phyloP scores from a whole-genome alignment of 257 asterid species.

The Capsicum pubescens region DNA sequence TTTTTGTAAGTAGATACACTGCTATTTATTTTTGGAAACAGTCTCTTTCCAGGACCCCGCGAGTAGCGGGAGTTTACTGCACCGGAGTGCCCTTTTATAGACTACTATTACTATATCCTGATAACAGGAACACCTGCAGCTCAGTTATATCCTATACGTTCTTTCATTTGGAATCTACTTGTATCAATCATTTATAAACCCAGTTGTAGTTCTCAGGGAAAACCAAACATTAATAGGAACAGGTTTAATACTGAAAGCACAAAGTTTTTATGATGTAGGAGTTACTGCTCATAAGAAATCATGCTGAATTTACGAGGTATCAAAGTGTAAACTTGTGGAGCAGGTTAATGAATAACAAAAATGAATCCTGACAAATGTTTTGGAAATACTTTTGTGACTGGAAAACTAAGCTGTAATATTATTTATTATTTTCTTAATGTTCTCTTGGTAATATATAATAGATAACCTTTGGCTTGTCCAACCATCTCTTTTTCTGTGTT shows the following conservation, averaged over 20 bases:
- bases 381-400: slow-evolving; percentile 1
- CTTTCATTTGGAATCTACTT: not conserved
- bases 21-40: no score
- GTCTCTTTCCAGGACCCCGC: no score
- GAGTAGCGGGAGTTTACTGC: no score
- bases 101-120: not conserved
- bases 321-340: not conserved
- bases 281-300: not conserved
- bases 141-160: not conserved
- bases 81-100: no score
- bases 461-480: slow-evolving; percentile 17
- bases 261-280: not conserved
- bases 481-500: slow-evolving; percentile 9
- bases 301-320: not conserved
- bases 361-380: not conserved
- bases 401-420: not conserved
- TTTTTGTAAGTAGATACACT: no score
- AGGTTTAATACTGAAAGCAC: not conserved
- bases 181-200: not conserved
- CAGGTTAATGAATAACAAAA: not conserved
- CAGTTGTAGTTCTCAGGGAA: not conserved
- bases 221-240: not conserved
- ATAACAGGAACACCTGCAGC: not conserved
- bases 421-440: slow-evolving; percentile 7
- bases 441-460: not conserved